Base-by-base conservation (phyloP, 805 yeast genomes). In the Yamadazyma laniorum region DNA sequence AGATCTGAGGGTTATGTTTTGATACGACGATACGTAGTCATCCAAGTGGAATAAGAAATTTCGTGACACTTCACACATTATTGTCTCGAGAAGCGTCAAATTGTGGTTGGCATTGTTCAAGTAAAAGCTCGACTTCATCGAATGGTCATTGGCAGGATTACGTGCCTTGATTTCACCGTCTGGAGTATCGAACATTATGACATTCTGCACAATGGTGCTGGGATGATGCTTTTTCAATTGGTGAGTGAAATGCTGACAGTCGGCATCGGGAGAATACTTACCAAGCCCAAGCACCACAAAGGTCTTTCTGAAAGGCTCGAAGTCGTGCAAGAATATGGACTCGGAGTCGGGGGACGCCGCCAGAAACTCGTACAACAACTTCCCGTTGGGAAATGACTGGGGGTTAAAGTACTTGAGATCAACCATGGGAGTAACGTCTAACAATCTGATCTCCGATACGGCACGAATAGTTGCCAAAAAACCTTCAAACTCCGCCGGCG, bases 281-380 rank as follows among this genome's bases (percentile, higher is more conserved):
- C 71, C 67, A 12, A 72, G 42, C 0, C 79, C 80, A 6, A 75
- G 33, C 4, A 82, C 79, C 6, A 82, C 70, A 49, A 87, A 77
- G 0, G 85, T 78, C 53, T 88, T 87, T 35, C 97, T 64, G 59
- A 76, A 88, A 1, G 96, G 95, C 61, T 93, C 97, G 46, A 91
- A 79, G 58, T 91, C 98, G 49, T 84, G 86, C 29, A 91, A 65
- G 37, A 84, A 81, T 5, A 80, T 60, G 18, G 83, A 72, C 28
- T 77, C 80, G n/a, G 69, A 70, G 39, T 77, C 82, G 1, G 74
- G 65, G 5, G 63, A 52, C 0, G 74, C 50, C 1, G 73, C 59
- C 9, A 61, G 58, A 46, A 79, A 78, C 39, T 80, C 80, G 52
- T 75, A 85, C 11, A 80, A 57, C 1, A 91, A 59, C 34, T 82